A percentile compares a stretch with the other conserved stretches of the same genome.
phyloP scores from a whole-genome alignment of 2,329 filamentous ascomycete species.

The Aspergillus luchuensis region DNA sequence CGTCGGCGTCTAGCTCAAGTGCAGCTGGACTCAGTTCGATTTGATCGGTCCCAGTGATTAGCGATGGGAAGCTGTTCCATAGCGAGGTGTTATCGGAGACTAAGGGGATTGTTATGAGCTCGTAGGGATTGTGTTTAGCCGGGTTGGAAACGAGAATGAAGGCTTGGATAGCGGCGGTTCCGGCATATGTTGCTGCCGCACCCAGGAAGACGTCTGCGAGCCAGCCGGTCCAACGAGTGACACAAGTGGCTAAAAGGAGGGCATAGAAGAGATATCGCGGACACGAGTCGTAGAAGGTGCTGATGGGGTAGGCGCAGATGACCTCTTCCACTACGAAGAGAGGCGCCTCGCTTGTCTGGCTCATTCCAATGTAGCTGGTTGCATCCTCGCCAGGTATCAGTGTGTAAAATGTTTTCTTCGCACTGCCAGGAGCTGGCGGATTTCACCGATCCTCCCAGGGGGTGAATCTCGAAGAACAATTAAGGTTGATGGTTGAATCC shows the following conservation, averaged over 20 bases:
- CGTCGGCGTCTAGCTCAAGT: slow-evolving; percentile 36
- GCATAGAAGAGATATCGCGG: slow-evolving; percentile 39
- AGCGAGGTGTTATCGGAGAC: slow-evolving; percentile 22
- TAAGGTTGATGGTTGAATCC: background rate
- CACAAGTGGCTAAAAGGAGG: slow-evolving; percentile 30
- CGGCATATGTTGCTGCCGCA: slow-evolving; percentile 37
- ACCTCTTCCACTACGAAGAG: slow-evolving; percentile 34
- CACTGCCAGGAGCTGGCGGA: background rate
- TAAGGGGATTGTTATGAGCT: slow-evolving; percentile 28
- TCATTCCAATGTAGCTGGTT: background rate
- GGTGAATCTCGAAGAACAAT: background rate
- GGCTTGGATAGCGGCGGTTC: slow-evolving; percentile 34
- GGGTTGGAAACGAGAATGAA: slow-evolving; percentile 33
- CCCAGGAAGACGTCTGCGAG: slow-evolving; percentile 35
- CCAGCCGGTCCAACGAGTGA: slow-evolving; percentile 36
- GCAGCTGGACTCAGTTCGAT: slow-evolving; percentile 31
- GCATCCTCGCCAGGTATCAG: too few species aligned
- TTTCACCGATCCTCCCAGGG: background rate
- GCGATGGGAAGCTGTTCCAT: slow-evolving; percentile 18
- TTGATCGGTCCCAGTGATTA: slow-evolving; percentile 23
- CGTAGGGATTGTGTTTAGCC: slow-evolving; percentile 9
- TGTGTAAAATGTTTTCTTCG: background rate
- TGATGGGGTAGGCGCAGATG: slow-evolving; percentile 36
- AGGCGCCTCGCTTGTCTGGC: background rate
- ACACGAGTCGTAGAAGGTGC: slow-evolving; percentile 36